Evolutionary conservation across 2,329 filamentous ascomycete species (phyloP), one percentile per base, ranked within the genome.

Genomic region (Xylaria arbuscula): DNA sequence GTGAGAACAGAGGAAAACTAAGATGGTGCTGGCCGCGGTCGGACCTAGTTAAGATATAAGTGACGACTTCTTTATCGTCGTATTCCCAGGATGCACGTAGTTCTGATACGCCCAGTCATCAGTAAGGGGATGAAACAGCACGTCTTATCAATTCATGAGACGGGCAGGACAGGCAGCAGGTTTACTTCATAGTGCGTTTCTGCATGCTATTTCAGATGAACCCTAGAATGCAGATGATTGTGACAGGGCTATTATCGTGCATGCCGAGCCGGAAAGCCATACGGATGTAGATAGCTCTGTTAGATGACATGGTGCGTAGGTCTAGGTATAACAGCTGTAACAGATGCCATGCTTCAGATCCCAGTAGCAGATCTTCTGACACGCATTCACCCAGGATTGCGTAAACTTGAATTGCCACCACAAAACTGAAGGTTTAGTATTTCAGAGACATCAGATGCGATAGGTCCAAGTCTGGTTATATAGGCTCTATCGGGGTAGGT

Each of bases 341-440:
- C 62, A 66, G 53, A 45, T 66, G 32, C 28, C 28, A 34, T 60
- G 56, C 58, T 63, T 64, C 53, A 59, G 36, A 68, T 70, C 70
- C 70, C 28, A 6, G 70, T 56, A 40, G 70, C 60, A 72, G 66
- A 72, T 70, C 70, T 22, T 65, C 68, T 62, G n/a, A 65, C 59
- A 67, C 55, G 56, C 51, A 8, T 45, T 42, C 36, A 34, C 47
- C 13, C 36, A 28, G 22, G 38, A n/a, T 63, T 61, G 58, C 58
- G 60, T 56, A 59, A 47, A 61, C 58, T 17, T 48, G 48, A 10
- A 34, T 40, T 40, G 45, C 15, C 22, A 24, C 48, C 24, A 56
- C 22, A 24, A 61, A n/a, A 19, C 28, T 2, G 10, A 42, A 13
- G 13, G 19, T 15, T 13, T 15, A 17, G 38, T 48, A 47, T 11